Evolutionary conservation across 768 basidiomycete species (phyloP).

Genomic region (Chalciporus pseudorubinellus): DNA sequence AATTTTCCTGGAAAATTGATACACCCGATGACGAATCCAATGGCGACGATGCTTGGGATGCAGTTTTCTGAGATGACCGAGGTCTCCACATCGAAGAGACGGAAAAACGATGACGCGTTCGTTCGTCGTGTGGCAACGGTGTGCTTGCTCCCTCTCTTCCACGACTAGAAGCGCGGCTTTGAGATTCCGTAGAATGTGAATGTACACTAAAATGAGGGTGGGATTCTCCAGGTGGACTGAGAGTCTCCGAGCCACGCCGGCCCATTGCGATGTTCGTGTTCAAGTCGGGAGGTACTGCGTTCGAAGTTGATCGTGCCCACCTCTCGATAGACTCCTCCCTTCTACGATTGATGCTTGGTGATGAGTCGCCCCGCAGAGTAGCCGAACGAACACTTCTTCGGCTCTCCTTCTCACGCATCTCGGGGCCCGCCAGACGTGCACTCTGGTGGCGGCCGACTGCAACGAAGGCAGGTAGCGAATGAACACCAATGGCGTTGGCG

Average conservation of each 20-base stretch:
- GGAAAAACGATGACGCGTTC: slow-evolving; percentile 30
- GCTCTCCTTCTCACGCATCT: slow-evolving; percentile 29
- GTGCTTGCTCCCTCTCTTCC: slow-evolving; percentile 20
- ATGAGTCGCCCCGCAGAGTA: slow-evolving; percentile 20
- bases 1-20: slow-evolving; percentile 26
- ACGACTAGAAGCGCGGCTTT: slow-evolving; percentile 27
- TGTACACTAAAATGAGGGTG: slow-evolving; percentile 5
- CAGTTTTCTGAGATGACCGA: slow-evolving; percentile 18
- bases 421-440: slow-evolving; percentile 12
- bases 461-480: slow-evolving; percentile 30
- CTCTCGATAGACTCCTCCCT: slow-evolving; percentile 33
- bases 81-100: slow-evolving; percentile 29
- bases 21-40: slow-evolving; percentile 33
- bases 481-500: slow-evolving; percentile 27
- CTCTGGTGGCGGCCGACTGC: slow-evolving; percentile 27
- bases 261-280: slow-evolving; percentile 7
- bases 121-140: slow-evolving; percentile 23
- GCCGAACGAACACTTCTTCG: slow-evolving; percentile 20
- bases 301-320: slow-evolving; percentile 31
- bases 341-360: slow-evolving; percentile 20
- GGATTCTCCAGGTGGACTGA: slow-evolving; percentile 19
- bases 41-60: slow-evolving; percentile 31
- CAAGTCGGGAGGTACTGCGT: slow-evolving; percentile 17
- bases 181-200: slow-evolving; percentile 22
- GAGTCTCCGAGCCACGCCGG: slow-evolving; percentile 34